Percentiles rank a stretch among this genome's conserved stretches.
These are phyloP conservation scores for Chaetomiaceae sp. DNA, from an alignment of 2,329 filamentous ascomycete genomes.

Conservation along the genomic window DNA sequence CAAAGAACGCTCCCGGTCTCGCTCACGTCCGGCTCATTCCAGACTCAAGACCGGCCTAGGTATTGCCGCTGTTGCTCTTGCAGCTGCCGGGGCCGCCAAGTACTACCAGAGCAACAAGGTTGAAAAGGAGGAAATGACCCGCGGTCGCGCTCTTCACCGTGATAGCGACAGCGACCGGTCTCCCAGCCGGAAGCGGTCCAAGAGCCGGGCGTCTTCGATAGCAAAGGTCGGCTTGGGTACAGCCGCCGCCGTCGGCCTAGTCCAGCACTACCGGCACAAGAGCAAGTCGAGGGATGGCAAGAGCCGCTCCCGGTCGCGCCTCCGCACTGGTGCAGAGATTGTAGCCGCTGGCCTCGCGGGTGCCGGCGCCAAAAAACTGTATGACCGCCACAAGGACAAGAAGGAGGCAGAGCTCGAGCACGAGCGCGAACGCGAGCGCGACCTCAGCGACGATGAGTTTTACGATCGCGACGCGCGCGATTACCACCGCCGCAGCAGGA, in stretches of 20 bases:
- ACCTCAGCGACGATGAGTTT: constrained; percentile 32
- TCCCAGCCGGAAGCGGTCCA: constrained; percentile 39
- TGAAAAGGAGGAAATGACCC: constrained; percentile 54
- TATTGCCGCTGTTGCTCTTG: constrained; percentile 59
- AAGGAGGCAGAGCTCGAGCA: constrained; percentile 43
- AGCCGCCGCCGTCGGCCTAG: constrained; percentile 53
- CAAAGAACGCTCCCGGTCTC: constrained; percentile 34
- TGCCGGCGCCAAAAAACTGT: constrained; percentile 57
- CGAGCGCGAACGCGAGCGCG: constrained; percentile 33
- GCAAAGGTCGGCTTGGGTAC: constrained; percentile 57
- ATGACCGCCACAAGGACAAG: constrained; percentile 58
- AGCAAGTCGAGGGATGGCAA: constrained; percentile 43
- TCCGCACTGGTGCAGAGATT: constrained; percentile 56
- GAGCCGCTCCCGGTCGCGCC: constrained; percentile 38
- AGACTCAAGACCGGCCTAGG: constrained; percentile 59
- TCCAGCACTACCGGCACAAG: constrained; percentile 54
- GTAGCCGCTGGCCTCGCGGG: constrained; percentile 57
- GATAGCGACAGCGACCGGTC: constrained; percentile 42
- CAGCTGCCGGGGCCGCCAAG: constrained; percentile 61
- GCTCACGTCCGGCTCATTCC: constrained; percentile 39
- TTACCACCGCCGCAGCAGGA: constrained; percentile 33
- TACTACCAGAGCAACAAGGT: constrained; percentile 58
- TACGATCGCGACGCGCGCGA: constrained; percentile 36
- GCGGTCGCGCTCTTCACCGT: constrained; percentile 52
- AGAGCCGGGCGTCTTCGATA: constrained; percentile 43